Base-by-base conservation (phyloP, 78 protist species). In the Pelomyxa schiedti region DNA sequence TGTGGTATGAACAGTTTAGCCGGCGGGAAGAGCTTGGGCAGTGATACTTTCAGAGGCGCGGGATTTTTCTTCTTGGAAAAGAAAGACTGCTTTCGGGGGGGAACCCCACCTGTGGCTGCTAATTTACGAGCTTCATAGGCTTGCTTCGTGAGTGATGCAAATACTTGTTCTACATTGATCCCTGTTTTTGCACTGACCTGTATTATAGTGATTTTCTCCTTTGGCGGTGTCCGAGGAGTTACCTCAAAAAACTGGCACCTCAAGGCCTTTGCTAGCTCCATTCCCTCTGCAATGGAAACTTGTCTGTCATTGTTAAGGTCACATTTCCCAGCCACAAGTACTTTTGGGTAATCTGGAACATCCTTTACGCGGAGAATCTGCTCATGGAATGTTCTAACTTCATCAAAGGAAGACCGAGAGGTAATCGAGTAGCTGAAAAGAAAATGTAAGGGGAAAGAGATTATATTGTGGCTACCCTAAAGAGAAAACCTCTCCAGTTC, bases 311-410 rank as follows among this genome's bases (percentile, higher is more conserved):
- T 42, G 24, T 8, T 73, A 1, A 90, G 30, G 66, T 90, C 94
- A 42, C 75, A 38, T 53, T 90, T 89, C 81, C 86, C 86, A 22
- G 87, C 93, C 22, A 73, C 80, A 16, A 86, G 1, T n/a, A 90
- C 81, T 38, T 76, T 66, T 8, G 94, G 90, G 5, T 69, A 35
- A 0, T 6, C 16, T 43, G 69, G 77, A 0, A 39, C n/a, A 32
- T 91, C 88, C 39, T 80, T 86, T 8, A 83, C 88, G 1, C 88
- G 82, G 65, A 82, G 83, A 65, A 88, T 88, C 52, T 88, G 82
- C 26, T 92, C 90, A 3, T 68, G 79, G 37, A 88, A 83, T 4
- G 0, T 4, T 30, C n/a, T 47, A 4, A 74, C 72, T 30, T 79
- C 86, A 28, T 83, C 76, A 39, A 79, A 83, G 26, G 79, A 35